Percentiles rank a stretch among this genome's conserved stretches.
Conservation (phyloP, 208 protist species). For the Angomonas ambiguus region DNA sequence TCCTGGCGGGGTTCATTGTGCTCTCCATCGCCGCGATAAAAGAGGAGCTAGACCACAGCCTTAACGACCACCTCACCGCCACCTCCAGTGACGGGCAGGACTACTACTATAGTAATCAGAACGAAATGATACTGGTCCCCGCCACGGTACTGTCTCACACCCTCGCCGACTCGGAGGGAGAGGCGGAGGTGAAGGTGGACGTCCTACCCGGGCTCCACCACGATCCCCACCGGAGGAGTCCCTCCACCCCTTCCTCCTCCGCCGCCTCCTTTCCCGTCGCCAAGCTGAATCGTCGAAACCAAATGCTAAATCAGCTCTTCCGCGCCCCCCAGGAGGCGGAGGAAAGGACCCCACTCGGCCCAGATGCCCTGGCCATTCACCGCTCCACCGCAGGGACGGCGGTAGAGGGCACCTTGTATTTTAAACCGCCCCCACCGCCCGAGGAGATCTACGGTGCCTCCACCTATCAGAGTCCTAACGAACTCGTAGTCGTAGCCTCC, state of each 20-base stretch:
- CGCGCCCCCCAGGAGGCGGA: too few species aligned
- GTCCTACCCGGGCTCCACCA: not conserved
- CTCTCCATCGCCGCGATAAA: not conserved
- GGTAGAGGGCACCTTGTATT: not conserved
- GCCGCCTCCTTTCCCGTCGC: not conserved
- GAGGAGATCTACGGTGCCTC: conserved; percentile 1
- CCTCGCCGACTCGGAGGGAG: not conserved
- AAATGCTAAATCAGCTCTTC: not conserved
- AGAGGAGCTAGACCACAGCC: not conserved
- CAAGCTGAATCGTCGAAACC: not conserved
- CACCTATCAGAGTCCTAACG: too few species aligned
- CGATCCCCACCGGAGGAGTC: not conserved
- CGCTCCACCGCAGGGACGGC: not conserved
- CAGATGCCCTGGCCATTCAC: not conserved
- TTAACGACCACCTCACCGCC: not conserved
- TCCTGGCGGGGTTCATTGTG: not conserved
- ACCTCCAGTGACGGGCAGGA: not conserved
- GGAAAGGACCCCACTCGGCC: too few species aligned
- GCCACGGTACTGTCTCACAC: not conserved
- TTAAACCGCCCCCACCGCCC: not conserved
- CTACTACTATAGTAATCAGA: conserved; percentile 2
- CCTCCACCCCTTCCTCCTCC: not conserved
- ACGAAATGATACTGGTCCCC: not conserved
- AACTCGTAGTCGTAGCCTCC: too few species aligned
- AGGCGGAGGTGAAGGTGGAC: not conserved